phyloP scores from a whole-genome alignment of 1,284 basidiomycete genomes.

The Cutaneotrichosporon daszewskae region DNA sequence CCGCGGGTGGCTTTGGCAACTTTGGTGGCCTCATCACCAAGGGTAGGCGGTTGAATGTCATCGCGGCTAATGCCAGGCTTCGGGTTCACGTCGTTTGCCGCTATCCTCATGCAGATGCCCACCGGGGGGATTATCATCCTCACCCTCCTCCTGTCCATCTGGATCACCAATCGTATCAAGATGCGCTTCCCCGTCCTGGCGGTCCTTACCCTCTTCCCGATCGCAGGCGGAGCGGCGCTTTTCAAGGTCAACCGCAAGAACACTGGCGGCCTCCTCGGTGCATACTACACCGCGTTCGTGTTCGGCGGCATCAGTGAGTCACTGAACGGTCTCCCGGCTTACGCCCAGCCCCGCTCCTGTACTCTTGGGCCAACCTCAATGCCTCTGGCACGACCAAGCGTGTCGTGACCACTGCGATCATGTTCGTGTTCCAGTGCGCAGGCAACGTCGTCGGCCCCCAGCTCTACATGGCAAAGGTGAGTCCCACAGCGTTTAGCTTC shows the following conservation, averaged over 20 bases:
- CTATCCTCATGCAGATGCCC: constrained; percentile 30
- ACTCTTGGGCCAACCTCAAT: constrained; percentile 38
- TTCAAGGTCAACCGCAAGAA: constrained; percentile 23
- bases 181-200: constrained; percentile 48
- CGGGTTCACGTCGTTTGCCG: constrained; percentile 42
- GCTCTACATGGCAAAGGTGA: constrained; percentile 31
- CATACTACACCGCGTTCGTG: constrained; percentile 37
- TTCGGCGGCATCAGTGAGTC: too few relatives aligned
- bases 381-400: constrained; percentile 42
- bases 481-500: too few relatives aligned
- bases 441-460: constrained; percentile 34
- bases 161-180: constrained; percentile 51
- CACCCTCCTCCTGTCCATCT: constrained; percentile 44
- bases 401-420: constrained; percentile 34
- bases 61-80: too few relatives aligned
- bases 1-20: constrained; percentile 42
- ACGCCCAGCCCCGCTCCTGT: neutral
- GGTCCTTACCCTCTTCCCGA: constrained; percentile 24
- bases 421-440: constrained; percentile 25
- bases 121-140: too few relatives aligned
- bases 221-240: constrained; percentile 35
- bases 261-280: constrained; percentile 28
- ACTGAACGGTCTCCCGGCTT: neutral
- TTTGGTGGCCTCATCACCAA: constrained; percentile 42
- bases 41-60: too few relatives aligned